Conservation (phyloP, 202 grass and related monocot species). For the Schoenoplectus triqueter region DNA sequence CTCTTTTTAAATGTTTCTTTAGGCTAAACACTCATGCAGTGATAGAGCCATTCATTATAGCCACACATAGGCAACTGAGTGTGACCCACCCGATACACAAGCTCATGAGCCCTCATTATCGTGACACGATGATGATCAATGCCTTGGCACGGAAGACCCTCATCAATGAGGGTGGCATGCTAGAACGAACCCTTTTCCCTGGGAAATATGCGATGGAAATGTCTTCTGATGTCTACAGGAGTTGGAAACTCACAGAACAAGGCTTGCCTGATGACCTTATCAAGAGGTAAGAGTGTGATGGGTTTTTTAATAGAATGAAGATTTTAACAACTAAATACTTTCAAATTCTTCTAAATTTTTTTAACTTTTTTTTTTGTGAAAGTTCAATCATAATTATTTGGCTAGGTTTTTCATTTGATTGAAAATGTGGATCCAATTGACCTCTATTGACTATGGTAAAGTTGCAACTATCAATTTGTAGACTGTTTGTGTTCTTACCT, state of each 20-base stretch:
- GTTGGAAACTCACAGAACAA: conserved; percentile 53
- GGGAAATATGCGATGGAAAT: conserved; percentile 44
- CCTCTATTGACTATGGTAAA: not conserved
- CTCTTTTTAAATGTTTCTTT: not conserved
- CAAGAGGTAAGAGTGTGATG: conserved; percentile 39
- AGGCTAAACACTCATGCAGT: conserved; percentile 62
- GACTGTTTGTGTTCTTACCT: not conserved
- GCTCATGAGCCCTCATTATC: conserved; percentile 53
- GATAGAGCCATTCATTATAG: conserved; percentile 67
- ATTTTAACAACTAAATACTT: not conserved
- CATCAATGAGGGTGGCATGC: conserved; percentile 51
- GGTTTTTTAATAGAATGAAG: not conserved
- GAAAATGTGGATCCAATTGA: not conserved
- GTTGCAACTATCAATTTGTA: not conserved
- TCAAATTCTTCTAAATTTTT: not conserved
- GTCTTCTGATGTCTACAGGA: conserved; percentile 47
- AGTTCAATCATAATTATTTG: not conserved
- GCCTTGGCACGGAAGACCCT: conserved; percentile 53
- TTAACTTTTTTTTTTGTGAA: not conserved
- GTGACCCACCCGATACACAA: conserved; percentile 51
- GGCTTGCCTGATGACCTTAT: conserved; percentile 60
- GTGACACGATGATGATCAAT: conserved; percentile 61
- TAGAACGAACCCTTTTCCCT: conserved; percentile 46
- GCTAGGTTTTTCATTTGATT: not conserved
- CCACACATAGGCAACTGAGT: conserved; percentile 57